Conservation (phyloP, 495 filamentous ascomycete species). For the Penicillium pulvis region DNA sequence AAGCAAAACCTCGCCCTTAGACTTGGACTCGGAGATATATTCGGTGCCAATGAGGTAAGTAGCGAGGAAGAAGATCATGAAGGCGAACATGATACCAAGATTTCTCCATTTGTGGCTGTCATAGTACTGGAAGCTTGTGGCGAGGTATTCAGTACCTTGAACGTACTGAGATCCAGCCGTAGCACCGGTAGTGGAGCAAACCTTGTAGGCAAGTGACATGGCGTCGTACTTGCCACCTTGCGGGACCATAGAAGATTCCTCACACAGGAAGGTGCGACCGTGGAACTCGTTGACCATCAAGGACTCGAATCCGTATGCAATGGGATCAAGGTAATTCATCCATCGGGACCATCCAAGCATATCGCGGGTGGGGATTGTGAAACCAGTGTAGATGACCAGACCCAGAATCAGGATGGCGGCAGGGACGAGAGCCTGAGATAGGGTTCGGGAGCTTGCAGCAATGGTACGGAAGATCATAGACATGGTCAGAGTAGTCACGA, state of each 20-base stretch:
- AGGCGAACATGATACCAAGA: slow-evolving; percentile 66
- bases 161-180: slow-evolving; percentile 48
- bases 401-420: slow-evolving; percentile 55
- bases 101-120: slow-evolving; percentile 69
- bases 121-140: slow-evolving; percentile 56
- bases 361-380: slow-evolving; percentile 51
- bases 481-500: slow-evolving; percentile 62
- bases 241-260: slow-evolving; percentile 4
- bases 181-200: slow-evolving; percentile 60
- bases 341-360: slow-evolving; percentile 58
- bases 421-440: slow-evolving; percentile 55
- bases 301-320: slow-evolving; percentile 53
- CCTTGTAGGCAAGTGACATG: slow-evolving; percentile 23
- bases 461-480: slow-evolving; percentile 57
- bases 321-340: slow-evolving; percentile 56
- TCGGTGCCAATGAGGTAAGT: slow-evolving; percentile 49
- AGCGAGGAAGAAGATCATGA: slow-evolving; percentile 63
- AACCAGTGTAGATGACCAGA: slow-evolving; percentile 55
- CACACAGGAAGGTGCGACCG: slow-evolving; percentile 54
- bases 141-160: slow-evolving; percentile 53
- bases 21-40: slow-evolving; percentile 50
- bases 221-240: slow-evolving; percentile 1
- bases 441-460: slow-evolving; percentile 51
- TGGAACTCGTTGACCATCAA: slow-evolving; percentile 65
- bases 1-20: slow-evolving; percentile 55